Evolutionary conservation across 108 stramenopile species (phyloP).

Genomic region (Thalassiosira profunda): DNA sequence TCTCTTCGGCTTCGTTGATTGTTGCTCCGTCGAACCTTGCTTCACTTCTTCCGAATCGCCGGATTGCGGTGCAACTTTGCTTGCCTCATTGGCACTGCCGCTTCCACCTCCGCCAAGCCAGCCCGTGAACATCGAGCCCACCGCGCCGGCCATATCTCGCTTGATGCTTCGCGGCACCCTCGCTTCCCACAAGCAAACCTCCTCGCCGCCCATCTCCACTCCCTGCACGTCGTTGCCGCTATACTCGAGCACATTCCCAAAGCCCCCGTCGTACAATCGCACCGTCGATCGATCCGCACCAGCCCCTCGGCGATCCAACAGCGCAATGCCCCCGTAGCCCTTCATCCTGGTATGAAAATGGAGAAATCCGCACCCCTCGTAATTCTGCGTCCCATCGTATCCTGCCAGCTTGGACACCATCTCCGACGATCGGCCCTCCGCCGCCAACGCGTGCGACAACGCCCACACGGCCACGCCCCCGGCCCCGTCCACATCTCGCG

Average conservation of each 20-base stretch:
- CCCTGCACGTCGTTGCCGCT: slow-evolving; percentile 61
- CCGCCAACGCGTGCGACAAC: slow-evolving; percentile 66
- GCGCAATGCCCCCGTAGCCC: slow-evolving; percentile 79
- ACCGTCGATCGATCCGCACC: slow-evolving; percentile 68
- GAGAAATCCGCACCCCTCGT: slow-evolving; percentile 71
- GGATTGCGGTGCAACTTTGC: not conserved
- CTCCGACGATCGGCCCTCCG: slow-evolving; percentile 80
- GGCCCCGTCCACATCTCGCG: slow-evolving; percentile 53
- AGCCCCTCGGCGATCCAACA: slow-evolving; percentile 75
- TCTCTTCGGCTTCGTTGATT: slow-evolving; percentile 21
- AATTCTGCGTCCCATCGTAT: slow-evolving; percentile 65
- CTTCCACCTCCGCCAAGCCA: slow-evolving; percentile 35
- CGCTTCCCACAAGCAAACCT: slow-evolving; percentile 22
- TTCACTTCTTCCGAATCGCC: slow-evolving; percentile 4
- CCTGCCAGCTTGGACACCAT: slow-evolving; percentile 78
- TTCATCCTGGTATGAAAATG: slow-evolving; percentile 72
- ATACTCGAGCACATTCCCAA: slow-evolving; percentile 65
- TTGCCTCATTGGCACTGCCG: slow-evolving; percentile 6
- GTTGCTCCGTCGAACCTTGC: slow-evolving; percentile 14
- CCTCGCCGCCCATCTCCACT: slow-evolving; percentile 34
- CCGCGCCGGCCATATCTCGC: slow-evolving; percentile 36
- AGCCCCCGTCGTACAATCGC: slow-evolving; percentile 75
- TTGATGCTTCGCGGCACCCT: slow-evolving; percentile 38
- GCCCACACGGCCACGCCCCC: slow-evolving; percentile 78
- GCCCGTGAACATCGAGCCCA: slow-evolving; percentile 41